Conservation (phyloP, 495 filamentous ascomycete species). For the Penicillium arizonense region DNA sequence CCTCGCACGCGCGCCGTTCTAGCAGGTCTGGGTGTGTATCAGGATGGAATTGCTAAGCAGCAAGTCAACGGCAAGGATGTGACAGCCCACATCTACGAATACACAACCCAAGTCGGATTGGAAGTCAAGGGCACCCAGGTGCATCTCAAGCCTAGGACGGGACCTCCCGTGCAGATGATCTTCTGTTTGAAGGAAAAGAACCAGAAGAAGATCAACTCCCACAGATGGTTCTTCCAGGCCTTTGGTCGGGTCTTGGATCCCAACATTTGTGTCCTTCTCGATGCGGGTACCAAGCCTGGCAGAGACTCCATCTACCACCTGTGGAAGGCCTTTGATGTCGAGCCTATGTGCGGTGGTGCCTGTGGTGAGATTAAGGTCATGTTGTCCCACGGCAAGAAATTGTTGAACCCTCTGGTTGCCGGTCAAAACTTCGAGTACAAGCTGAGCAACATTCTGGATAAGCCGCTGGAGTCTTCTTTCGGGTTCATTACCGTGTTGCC, state of each 20-base stretch:
- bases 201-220: conserved; percentile 99
- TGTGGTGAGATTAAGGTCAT: conserved; percentile 99
- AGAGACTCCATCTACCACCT: conserved; percentile 92
- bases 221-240: conserved; percentile 98
- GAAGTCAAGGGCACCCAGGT: conserved; percentile 88
- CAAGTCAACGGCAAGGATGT: conserved; percentile 97
- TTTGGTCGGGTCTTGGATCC: conserved; percentile 92
- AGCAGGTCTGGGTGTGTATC: conserved; percentile 92
- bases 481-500: conserved; percentile 97
- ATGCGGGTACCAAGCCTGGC: conserved; percentile 93
- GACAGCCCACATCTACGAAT: conserved; percentile 98
- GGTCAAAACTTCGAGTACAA: conserved; percentile 99
- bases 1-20: conserved; percentile 85
- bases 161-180: conserved; percentile 89
- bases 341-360: conserved; percentile 95
- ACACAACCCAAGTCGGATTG: conserved; percentile 90
- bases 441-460: conserved; percentile 99
- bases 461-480: conserved; percentile 95
- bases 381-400: conserved; percentile 86
- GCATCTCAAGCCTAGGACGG: conserved; percentile 67
- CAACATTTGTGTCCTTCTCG: conserved; percentile 94
- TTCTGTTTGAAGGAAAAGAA: conserved; percentile 99
- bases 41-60: conserved; percentile 98
- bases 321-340: conserved; percentile 98
- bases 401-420: conserved; percentile 91